Evolutionary conservation across 805 yeast genomes (phyloP).

Genomic region (Isabelozyma pseudorhagii): DNA sequence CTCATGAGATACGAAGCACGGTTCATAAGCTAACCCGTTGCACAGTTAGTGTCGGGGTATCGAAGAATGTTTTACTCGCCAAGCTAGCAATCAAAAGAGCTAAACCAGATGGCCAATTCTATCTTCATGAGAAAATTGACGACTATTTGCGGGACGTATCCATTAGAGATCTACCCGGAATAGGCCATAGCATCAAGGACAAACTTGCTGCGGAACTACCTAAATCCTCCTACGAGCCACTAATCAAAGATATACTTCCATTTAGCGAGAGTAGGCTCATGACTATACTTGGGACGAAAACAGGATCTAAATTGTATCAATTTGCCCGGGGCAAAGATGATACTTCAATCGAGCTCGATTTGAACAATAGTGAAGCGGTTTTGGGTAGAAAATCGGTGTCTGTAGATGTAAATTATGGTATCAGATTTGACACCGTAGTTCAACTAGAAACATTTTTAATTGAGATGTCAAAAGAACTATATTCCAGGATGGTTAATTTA

Average conservation of each 20-base stretch:
- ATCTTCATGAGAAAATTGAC: constrained; percentile 28
- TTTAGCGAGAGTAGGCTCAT: constrained; percentile 35
- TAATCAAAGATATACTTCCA: constrained; percentile 37
- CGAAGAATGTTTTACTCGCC: constrained; percentile 70
- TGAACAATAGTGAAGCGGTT: constrained; percentile 39
- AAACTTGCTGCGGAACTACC: constrained; percentile 32
- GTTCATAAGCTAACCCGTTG: constrained; percentile 52
- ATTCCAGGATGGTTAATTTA: constrained; percentile 46
- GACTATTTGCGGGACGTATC: constrained; percentile 34
- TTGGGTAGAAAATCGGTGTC: constrained; percentile 73
- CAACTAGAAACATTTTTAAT: constrained; percentile 67
- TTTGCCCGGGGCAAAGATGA: constrained; percentile 68
- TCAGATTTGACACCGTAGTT: constrained; percentile 57
- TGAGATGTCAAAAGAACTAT: constrained; percentile 57
- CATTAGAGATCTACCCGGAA: constrained; percentile 54
- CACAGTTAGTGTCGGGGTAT: constrained; percentile 77
- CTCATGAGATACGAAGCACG: constrained; percentile 33
- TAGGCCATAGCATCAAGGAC: constrained; percentile 49
- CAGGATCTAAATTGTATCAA: constrained; percentile 61
- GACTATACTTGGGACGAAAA: constrained; percentile 61
- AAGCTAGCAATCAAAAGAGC: constrained; percentile 70
- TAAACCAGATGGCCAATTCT: constrained; percentile 71
- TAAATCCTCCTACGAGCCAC: constrained; percentile 9
- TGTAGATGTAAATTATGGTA: constrained; percentile 90
- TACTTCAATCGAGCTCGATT: constrained; percentile 53